phyloP scores from a whole-genome alignment of 1,284 basidiomycete genomes.

The Marasmius sp. region DNA sequence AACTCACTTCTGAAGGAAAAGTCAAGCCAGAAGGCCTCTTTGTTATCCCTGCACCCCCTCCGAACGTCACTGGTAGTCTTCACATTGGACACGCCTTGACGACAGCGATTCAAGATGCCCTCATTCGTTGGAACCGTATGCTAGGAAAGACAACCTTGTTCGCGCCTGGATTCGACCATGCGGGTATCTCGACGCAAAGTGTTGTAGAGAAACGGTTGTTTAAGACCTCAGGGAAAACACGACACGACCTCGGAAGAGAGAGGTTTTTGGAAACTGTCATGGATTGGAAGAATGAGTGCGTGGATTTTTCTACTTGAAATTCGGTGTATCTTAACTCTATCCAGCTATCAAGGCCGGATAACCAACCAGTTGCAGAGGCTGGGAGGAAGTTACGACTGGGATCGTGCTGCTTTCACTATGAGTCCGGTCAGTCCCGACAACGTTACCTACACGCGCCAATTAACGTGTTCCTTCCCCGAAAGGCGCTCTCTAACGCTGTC shows the following conservation, averaged over 20 bases:
- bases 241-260: conserved; percentile 94
- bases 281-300: conserved; percentile 96
- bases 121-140: conserved; percentile 97
- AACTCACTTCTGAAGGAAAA: conserved; percentile 58
- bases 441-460: background rate
- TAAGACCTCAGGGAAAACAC: conserved; percentile 81
- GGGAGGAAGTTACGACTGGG: conserved; percentile 95
- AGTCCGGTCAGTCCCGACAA: conserved; percentile 60
- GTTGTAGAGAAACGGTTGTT: conserved; percentile 94
- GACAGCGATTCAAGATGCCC: conserved; percentile 87
- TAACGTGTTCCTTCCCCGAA: conserved; percentile 7
- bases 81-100: conserved; percentile 98
- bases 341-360: conserved; percentile 87
- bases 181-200: conserved; percentile 97
- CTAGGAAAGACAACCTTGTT: conserved; percentile 90
- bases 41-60: conserved; percentile 91
- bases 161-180: conserved; percentile 96
- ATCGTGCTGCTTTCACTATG: conserved; percentile 95
- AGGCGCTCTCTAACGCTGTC: conserved; percentile 86
- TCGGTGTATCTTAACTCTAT: background rate
- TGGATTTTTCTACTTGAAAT: conserved; percentile 9
- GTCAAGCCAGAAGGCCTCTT: conserved; percentile 70
- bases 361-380: conserved; percentile 88
- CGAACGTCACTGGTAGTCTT: conserved; percentile 97
- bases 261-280: conserved; percentile 91